Conservation (phyloP, 345 rosid genomes). For the Jatropha curcas region DNA sequence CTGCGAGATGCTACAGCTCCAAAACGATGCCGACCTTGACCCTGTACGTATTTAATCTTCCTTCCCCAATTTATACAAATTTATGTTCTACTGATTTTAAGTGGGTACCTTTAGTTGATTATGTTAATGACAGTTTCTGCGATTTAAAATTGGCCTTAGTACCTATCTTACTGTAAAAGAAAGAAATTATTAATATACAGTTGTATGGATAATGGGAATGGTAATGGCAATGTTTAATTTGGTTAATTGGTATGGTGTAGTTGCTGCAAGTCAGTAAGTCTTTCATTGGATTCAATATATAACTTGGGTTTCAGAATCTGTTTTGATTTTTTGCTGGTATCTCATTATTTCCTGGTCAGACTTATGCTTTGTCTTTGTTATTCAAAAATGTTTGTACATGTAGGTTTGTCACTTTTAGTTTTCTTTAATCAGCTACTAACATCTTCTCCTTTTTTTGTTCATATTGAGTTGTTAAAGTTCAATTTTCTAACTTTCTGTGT, state of each 20-base stretch:
- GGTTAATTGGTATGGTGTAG: neutral
- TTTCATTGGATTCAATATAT: neutral
- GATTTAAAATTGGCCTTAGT: neutral
- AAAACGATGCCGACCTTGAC: constrained; percentile 61
- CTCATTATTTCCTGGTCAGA: neutral
- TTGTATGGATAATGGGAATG: neutral
- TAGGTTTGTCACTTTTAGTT: too few relatives aligned
- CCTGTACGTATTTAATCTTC: constrained; percentile 37
- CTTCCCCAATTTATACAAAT: too few relatives aligned
- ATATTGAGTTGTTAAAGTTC: neutral
- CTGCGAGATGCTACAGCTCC: constrained; percentile 55
- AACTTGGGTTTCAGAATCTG: neutral
- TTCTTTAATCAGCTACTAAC: neutral
- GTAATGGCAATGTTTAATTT: too few relatives aligned
- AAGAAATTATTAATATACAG: too few relatives aligned
- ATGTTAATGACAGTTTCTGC: neutral
- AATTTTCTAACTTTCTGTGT: neutral
- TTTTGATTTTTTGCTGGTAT: neutral
- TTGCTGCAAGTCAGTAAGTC: neutral
- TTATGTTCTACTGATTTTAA: neutral
- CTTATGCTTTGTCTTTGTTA: neutral
- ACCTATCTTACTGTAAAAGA: neutral
- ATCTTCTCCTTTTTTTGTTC: neutral
- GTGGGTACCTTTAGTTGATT: neutral
- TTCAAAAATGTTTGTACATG: too few relatives aligned